Percentiles rank a stretch among this genome's conserved stretches.
Evolutionary conservation across 257 asterid species (phyloP).

Genomic region (Solanum verrucosum): DNA sequence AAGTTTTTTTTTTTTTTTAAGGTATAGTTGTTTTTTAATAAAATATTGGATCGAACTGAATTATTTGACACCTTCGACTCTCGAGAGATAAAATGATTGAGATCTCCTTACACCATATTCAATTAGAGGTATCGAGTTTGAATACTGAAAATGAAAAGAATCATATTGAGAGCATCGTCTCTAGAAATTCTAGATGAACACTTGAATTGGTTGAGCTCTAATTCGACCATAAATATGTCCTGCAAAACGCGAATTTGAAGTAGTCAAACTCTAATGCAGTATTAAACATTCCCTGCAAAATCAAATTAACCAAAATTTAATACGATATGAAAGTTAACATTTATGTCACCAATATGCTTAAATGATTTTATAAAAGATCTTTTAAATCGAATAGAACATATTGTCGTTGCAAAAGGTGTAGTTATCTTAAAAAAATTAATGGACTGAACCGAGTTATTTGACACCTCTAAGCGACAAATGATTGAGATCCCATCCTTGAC

Average conservation of each 20-base stretch:
- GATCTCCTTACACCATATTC: too few relatives aligned
- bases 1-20: not conserved
- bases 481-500: not conserved
- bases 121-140: too few relatives aligned
- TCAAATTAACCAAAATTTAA: too few relatives aligned
- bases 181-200: not conserved
- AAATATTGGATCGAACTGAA: too few relatives aligned
- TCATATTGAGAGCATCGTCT: not conserved
- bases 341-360: not conserved
- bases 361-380: too few relatives aligned
- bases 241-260: too few relatives aligned
- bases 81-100: not conserved
- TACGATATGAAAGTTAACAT: not conserved
- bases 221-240: too few relatives aligned
- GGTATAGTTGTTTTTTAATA: not conserved
- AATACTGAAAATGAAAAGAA: too few relatives aligned
- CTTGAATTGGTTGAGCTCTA: not conserved
- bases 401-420: fast-evolving
- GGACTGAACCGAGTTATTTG: fast-evolving
- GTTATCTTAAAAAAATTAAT: too few relatives aligned
- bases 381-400: not conserved
- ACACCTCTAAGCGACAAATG: not conserved
- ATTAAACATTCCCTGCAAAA: too few relatives aligned
- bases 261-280: too few relatives aligned
- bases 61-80: not conserved